Evolutionary conservation across 1,139 yeast species (phyloP).

Genomic region (Suhomyces anneliseae): DNA sequence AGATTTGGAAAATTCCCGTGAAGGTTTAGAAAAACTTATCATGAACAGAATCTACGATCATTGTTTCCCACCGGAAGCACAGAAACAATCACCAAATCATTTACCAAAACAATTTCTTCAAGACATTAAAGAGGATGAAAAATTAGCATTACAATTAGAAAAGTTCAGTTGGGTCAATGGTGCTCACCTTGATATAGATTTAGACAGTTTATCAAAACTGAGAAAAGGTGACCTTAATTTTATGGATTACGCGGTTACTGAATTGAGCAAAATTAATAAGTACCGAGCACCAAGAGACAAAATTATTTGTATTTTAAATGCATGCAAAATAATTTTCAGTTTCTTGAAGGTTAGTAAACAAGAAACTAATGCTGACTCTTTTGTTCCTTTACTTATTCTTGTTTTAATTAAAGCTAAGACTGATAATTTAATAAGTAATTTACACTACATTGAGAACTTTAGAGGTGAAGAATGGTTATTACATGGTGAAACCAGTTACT

Average conservation of each 20-base stretch:
- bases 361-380: conserved; percentile 87
- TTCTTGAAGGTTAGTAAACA: conserved; percentile 68
- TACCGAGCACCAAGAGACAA: conserved; percentile 95
- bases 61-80: conserved; percentile 79
- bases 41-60: conserved; percentile 82
- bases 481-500: conserved; percentile 86
- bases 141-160: conserved; percentile 55
- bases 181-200: conserved; percentile 75
- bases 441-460: conserved; percentile 82
- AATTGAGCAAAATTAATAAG: conserved; percentile 72
- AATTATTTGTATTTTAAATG: conserved; percentile 83
- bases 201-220: conserved; percentile 26
- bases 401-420: conserved; percentile 72
- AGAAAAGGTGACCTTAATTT: conserved; percentile 46
- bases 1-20: conserved; percentile 70
- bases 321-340: conserved; percentile 91
- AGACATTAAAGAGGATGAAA: conserved; percentile 64
- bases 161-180: conserved; percentile 77
- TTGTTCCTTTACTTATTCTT: conserved; percentile 81
- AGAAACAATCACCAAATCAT: conserved; percentile 36
- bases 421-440: conserved; percentile 65
- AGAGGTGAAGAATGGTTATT: conserved; percentile 67
- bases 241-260: conserved; percentile 66
- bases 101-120: conserved; percentile 31
- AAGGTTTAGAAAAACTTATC: conserved; percentile 88